Base-by-base conservation (phyloP, 108 stramenopile species). In the Nitzschia sp. region DNA sequence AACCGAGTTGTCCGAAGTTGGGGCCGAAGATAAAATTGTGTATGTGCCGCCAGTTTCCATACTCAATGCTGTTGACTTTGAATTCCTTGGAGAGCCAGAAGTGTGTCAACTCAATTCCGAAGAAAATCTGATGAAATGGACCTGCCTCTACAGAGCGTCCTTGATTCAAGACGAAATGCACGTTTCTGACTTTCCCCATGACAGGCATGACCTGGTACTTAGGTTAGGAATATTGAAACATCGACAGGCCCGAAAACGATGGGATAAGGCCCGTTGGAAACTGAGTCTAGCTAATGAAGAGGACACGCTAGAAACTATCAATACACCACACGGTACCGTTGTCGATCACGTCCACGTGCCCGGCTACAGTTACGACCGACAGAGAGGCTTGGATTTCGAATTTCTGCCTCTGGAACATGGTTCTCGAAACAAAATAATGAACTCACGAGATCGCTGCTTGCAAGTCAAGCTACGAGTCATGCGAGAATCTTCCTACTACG, bases 1-100 rank as follows among this genome's bases (percentile, higher is more conserved):
- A 36, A 35, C 33, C 30, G 52, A 56, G 5, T 26, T 68, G 28
- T 32, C 22, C 11, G 68, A 66, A 0, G 53, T 38, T 0, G 16
- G 25, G 45, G 72, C 75, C 21, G 34, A 55, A 44, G 50, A 57
- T 31, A 19, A 55, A n/a, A 67, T 62, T 3, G 61, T 77, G 11
- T 48, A 84, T 35, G 73, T 84, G 0, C 83, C 83, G 16, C 76
- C 83, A 16, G 50, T 84, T 1, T 80, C 83, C 33, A 84, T 84
- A 31, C 68, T 84, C 23, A 84, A 84, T 58, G 76, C 77, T 0
- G 66, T 58, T 5, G 46, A 27, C 1, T 84, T 84, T 52, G 83
- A 84, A 27, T 66, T 47, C n/a, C 45, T 84, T 8, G 83, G 79
- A 9, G 31, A 48, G 19, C 63, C 83, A 1, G 79, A 84, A 46